These are phyloP conservation scores for Pestalotiopsis sp. DNA, from an alignment of 2,329 filamentous ascomycete species.

Conservation along the genomic window DNA sequence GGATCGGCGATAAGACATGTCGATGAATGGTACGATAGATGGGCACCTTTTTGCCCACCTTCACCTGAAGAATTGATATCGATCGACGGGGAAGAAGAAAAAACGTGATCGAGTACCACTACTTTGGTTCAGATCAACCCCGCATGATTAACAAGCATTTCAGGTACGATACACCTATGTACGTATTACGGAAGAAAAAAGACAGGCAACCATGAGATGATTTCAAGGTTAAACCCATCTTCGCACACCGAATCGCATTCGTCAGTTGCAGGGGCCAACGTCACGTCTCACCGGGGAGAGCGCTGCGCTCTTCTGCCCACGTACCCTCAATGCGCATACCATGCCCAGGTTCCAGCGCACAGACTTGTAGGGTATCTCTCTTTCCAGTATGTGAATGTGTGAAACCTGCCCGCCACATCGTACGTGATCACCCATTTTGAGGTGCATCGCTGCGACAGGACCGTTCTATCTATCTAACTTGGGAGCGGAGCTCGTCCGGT, in stretches of 20 bases:
- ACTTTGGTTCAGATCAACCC: not conserved
- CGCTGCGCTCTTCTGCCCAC: not conserved
- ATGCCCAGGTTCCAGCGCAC: not conserved
- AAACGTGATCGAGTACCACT: not conserved
- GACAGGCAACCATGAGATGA: not conserved
- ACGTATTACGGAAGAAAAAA: not conserved
- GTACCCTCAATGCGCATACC: not conserved
- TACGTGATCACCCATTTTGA: not conserved
- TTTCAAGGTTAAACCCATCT: not conserved
- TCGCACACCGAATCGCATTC: not conserved
- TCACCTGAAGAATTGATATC: not conserved
- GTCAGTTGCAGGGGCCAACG: not conserved
- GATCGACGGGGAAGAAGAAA: not conserved
- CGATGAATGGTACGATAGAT: too few relatives aligned
- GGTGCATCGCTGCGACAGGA: not conserved
- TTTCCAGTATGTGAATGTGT: not conserved
- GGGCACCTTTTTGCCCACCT: not conserved
- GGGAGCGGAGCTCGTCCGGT: not conserved
- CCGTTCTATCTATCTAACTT: not conserved
- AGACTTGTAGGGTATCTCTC: not conserved
- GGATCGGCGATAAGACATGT: too few relatives aligned
- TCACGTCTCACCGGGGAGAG: not conserved
- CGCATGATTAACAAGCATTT: not conserved
- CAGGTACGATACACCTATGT: not conserved
- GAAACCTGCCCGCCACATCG: not conserved